Conservation (phyloP, 306 rosid species). For the Rosa persica region DNA sequence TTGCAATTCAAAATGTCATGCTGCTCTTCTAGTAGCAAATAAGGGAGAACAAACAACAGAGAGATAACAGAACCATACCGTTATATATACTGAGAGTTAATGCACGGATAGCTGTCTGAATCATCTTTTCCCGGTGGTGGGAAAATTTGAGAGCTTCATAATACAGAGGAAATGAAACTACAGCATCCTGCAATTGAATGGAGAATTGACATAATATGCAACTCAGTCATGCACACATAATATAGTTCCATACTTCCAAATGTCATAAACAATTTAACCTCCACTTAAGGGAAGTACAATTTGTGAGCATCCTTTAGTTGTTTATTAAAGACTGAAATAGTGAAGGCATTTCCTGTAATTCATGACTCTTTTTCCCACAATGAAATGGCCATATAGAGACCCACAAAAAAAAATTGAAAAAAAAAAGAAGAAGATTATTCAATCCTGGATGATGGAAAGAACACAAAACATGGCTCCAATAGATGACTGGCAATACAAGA, state of each 20-base stretch:
- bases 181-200: constrained; percentile 54
- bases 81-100: constrained; percentile 65
- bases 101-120: constrained; percentile 69
- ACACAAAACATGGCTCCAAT: constrained; percentile 15
- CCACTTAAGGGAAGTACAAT: neutral
- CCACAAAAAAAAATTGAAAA: no score
- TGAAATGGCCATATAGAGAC: neutral
- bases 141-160: constrained; percentile 79
- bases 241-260: neutral
- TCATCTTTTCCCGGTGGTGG: constrained; percentile 72
- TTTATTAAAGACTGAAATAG: neutral
- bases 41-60: neutral
- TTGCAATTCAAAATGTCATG: constrained; percentile 11
- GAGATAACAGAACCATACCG: constrained; percentile 39
- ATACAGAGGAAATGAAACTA: constrained; percentile 79
- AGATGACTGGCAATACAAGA: constrained; percentile 2
- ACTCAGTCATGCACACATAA: neutral
- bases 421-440: neutral
- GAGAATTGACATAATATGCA: neutral
- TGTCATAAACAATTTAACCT: neutral
- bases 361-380: neutral
- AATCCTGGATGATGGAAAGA: constrained; percentile 2
- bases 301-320: neutral
- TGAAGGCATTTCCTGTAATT: neutral
- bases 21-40: constrained; percentile 15